A percentile compares a stretch with the other conserved stretches of the same genome.
Conservation (phyloP, 192 early-diverging fungal species). For the Spinellus fusiger region DNA sequence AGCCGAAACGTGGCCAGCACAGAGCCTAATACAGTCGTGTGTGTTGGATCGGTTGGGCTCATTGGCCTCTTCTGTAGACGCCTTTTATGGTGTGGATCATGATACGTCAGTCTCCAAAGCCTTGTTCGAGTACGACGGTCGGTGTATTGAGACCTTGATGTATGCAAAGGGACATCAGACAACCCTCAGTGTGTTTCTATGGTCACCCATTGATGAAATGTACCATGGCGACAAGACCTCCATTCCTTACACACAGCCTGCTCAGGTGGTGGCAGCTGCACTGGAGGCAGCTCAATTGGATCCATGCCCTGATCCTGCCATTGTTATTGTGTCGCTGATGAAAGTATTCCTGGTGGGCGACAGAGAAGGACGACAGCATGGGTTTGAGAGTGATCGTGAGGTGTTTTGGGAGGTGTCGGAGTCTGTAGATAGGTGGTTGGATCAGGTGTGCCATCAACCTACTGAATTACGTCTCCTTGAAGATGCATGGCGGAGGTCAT, state of each 20-base stretch:
- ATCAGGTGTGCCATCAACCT: slow-evolving; percentile 2
- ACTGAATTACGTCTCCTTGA: slow-evolving; percentile 9
- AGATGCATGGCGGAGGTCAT: slow-evolving; percentile 22
- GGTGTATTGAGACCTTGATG: slow-evolving; percentile 6
- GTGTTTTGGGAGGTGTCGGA: slow-evolving; percentile 24
- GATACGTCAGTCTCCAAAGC: slow-evolving; percentile 5
- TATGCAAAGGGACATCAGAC: neutral
- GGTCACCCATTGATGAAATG: slow-evolving; percentile 31
- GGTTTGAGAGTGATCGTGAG: slow-evolving; percentile 17
- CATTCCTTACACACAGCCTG: neutral
- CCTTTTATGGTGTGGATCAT: slow-evolving; percentile 13
- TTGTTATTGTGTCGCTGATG: slow-evolving; percentile 19
- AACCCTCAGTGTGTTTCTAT: slow-evolving; percentile 15
- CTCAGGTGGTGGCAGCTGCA: neutral
- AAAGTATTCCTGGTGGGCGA: slow-evolving; percentile 31
- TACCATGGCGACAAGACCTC: slow-evolving; percentile 21
- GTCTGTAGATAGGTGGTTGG: slow-evolving; percentile 8
- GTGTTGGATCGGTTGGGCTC: neutral
- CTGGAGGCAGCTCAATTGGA: neutral
- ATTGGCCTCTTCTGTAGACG: neutral
- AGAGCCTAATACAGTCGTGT: slow-evolving; percentile 3
- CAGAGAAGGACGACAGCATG: slow-evolving; percentile 16
- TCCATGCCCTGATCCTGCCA: neutral
- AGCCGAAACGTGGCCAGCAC: slow-evolving; percentile 13
- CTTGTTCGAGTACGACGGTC: slow-evolving; percentile 17